phyloP scores from a whole-genome alignment of 2,329 filamentous ascomycete genomes.

The Bipolaris zeicola region DNA sequence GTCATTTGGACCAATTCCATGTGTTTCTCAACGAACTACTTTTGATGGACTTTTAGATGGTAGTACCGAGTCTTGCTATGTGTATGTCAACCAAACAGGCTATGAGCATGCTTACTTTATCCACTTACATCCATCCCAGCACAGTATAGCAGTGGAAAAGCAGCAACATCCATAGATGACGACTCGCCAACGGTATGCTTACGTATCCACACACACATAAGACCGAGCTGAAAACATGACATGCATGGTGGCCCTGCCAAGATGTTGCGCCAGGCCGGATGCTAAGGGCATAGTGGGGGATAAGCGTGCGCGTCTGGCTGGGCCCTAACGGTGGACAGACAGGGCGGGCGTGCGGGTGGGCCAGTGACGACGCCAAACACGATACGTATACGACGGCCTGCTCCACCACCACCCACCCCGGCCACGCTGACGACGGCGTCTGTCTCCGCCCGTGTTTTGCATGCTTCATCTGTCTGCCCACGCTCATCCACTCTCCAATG shows the following conservation, averaged over 20 bases:
- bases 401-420: constrained; percentile 5
- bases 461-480: constrained; percentile 1
- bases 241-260: constrained; percentile 9
- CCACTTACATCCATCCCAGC: too few relatives aligned
- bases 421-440: constrained; percentile 7
- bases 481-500: constrained; percentile 7
- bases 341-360: not conserved
- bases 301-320: not conserved
- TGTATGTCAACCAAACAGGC: too few relatives aligned
- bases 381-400: constrained; percentile 6
- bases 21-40: too few relatives aligned
- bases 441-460: constrained; percentile 3
- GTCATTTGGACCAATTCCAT: too few relatives aligned
- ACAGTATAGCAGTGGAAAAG: too few relatives aligned
- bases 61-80: too few relatives aligned
- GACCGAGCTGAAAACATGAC: not conserved
- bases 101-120: too few relatives aligned
- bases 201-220: not conserved
- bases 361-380: constrained; percentile 6
- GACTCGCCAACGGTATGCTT: too few relatives aligned
- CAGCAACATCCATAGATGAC: too few relatives aligned
- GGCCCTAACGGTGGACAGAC: not conserved
- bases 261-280: not conserved
- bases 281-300: not conserved
- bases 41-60: too few relatives aligned